Conservation (phyloP, 169 alveolate species). For the Plasmodium cynomolgi region DNA sequence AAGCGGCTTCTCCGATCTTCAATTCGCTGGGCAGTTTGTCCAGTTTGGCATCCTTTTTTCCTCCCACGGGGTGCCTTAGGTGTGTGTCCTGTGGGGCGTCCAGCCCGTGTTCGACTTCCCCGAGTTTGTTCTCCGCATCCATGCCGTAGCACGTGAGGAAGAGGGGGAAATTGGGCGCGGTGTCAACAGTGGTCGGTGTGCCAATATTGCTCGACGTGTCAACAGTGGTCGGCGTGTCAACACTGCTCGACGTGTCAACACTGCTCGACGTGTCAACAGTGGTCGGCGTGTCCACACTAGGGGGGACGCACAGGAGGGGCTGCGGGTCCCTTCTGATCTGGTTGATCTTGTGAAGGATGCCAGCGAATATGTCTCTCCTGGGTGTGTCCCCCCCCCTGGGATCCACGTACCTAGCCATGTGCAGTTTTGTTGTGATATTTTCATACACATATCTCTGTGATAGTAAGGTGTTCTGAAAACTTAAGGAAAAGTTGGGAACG, state of each 20-base stretch:
- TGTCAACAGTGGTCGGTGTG: neutral
- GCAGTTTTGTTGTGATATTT: constrained; percentile 24
- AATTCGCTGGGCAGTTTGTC: neutral
- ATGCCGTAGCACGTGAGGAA: constrained; percentile 5
- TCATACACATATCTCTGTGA: constrained; percentile 40
- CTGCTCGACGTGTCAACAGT: too few species aligned
- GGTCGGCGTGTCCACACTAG: neutral
- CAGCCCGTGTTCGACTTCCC: neutral
- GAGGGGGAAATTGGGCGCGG: constrained; percentile 12
- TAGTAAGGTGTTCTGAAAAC: constrained; percentile 29
- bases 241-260: neutral
- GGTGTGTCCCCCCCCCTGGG: neutral
- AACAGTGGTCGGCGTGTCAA: neutral
- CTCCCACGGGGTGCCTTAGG: neutral
- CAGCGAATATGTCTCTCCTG: neutral
- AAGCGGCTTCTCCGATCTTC: neutral
- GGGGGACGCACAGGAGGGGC: neutral
- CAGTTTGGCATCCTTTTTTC: neutral
- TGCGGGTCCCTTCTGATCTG: neutral
- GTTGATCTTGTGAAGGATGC: constrained; percentile 19
- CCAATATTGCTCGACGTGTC: neutral
- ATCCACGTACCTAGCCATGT: constrained; percentile 14
- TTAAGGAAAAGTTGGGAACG: constrained; percentile 51
- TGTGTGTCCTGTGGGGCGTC: neutral
- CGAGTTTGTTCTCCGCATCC: neutral